phyloP scores from a whole-genome alignment of 208 protist species.

The Wallacemonas sp. region DNA sequence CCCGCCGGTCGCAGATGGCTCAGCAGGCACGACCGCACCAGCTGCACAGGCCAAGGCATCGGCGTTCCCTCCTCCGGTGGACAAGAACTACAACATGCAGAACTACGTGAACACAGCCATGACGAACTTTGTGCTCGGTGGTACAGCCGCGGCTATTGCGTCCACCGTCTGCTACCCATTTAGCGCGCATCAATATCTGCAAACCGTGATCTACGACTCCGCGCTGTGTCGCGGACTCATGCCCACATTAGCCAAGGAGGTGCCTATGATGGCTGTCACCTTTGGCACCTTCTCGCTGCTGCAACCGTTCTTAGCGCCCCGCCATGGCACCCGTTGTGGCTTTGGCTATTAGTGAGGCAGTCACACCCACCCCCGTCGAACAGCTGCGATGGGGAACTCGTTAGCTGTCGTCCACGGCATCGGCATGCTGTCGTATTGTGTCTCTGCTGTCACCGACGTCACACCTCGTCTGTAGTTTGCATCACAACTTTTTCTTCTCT shows the following conservation, averaged over 20 bases:
- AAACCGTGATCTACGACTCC: conserved; percentile 91
- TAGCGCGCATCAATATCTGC: conserved; percentile 84
- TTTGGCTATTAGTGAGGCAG: conserved; percentile 82
- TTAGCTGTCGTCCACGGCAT: too few relatives aligned
- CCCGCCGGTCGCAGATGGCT: conserved; percentile 6
- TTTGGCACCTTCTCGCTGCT: conserved; percentile 80
- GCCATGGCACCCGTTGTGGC: conserved; percentile 78
- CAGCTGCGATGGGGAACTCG: too few relatives aligned
- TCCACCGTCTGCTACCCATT: conserved; percentile 86
- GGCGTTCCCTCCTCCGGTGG: conserved; percentile 9
- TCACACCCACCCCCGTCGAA: too few relatives aligned
- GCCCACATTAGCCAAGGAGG: conserved; percentile 79
- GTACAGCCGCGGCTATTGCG: conserved; percentile 74
- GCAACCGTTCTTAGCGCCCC: conserved; percentile 72
- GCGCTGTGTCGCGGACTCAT: conserved; percentile 81
- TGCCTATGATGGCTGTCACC: conserved; percentile 85
- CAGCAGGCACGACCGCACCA: conserved; percentile 9
- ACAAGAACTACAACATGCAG: conserved; percentile 45
- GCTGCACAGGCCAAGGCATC: conserved; percentile 13
- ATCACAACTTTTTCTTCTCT: too few relatives aligned
- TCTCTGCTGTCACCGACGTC: too few relatives aligned
- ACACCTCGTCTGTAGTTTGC: too few relatives aligned
- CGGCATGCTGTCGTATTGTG: too few relatives aligned
- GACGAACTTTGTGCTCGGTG: conserved; percentile 71
- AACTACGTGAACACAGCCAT: conserved; percentile 63